These are phyloP conservation scores for Naganishia randhawae DNA, from an alignment of 768 basidiomycete genomes.

Conservation along the genomic window DNA sequence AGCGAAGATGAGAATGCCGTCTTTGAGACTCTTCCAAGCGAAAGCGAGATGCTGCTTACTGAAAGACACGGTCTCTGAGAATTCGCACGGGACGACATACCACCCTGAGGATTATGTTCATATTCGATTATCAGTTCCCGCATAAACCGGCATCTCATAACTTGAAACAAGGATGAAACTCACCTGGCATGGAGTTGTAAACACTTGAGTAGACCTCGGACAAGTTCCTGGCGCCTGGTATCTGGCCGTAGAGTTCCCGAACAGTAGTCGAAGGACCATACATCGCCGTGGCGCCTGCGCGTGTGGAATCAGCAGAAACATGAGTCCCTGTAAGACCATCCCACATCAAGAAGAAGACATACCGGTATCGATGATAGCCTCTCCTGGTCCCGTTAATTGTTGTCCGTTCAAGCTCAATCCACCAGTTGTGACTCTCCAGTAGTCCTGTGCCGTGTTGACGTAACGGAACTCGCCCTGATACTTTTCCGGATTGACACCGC, in stretches of 20 bases:
- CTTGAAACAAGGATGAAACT: not conserved
- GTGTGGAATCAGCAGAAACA: not conserved
- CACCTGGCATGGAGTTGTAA: not conserved
- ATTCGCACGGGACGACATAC: slow-evolving; percentile 23
- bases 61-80: slow-evolving; percentile 13
- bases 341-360: not conserved
- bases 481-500: slow-evolving; percentile 13
- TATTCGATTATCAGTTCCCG: not conserved
- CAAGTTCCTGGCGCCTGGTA: slow-evolving; percentile 16
- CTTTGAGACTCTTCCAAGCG: too few species aligned
- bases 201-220: not conserved
- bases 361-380: slow-evolving; percentile 20
- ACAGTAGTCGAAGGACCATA: not conserved
- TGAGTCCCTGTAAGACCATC: not conserved
- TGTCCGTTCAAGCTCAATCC: slow-evolving; percentile 14
- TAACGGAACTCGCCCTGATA: slow-evolving; percentile 1
- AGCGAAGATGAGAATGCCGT: not conserved
- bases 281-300: not conserved
- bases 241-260: not conserved
- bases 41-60: not conserved
- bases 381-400: not conserved
- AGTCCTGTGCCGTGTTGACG: slow-evolving; percentile 15
- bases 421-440: slow-evolving; percentile 11
- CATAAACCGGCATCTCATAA: too few species aligned
- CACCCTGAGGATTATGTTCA: not conserved